Conservation (phyloP, 305 asterid species). For the Salvia sclarea region DNA sequence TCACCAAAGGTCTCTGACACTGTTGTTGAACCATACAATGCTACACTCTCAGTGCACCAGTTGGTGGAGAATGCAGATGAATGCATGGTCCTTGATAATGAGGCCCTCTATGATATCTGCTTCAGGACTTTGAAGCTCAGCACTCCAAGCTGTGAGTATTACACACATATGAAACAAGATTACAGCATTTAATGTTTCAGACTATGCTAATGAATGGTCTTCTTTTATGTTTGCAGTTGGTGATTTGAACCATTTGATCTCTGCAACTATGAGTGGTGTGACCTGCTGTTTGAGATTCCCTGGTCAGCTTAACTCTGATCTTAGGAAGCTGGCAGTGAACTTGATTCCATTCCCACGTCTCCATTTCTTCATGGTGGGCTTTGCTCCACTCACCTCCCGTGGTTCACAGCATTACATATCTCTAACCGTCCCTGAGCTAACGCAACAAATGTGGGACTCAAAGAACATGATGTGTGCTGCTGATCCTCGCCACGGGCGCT, state of each 20-base stretch:
- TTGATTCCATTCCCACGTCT: constrained; percentile 91
- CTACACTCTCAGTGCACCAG: constrained; percentile 89
- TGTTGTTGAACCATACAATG: constrained; percentile 84
- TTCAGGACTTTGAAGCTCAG: constrained; percentile 93
- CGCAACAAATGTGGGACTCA: constrained; percentile 91
- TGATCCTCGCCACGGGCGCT: constrained; percentile 81
- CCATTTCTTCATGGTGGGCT: constrained; percentile 92
- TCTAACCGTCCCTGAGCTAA: constrained; percentile 82
- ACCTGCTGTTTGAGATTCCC: constrained; percentile 88
- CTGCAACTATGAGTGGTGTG: constrained; percentile 92
- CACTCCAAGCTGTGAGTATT: constrained; percentile 84
- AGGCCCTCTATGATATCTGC: constrained; percentile 85
- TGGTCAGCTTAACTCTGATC: constrained; percentile 84
- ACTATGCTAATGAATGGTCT: background rate
- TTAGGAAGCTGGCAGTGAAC: constrained; percentile 79
- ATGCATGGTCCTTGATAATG: constrained; percentile 92
- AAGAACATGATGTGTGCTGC: constrained; percentile 91
- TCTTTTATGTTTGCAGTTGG: constrained; percentile 54
- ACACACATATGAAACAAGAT: background rate
- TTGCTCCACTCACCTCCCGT: constrained; percentile 86
- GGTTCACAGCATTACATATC: constrained; percentile 90
- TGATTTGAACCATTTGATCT: constrained; percentile 81
- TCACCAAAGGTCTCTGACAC: constrained; percentile 90
- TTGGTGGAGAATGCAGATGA: constrained; percentile 90
- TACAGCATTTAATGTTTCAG: background rate